Evolutionary conservation across 257 asterid species (phyloP), one percentile per base, ranked within the genome.

Genomic region (Agastache rugosa): DNA sequence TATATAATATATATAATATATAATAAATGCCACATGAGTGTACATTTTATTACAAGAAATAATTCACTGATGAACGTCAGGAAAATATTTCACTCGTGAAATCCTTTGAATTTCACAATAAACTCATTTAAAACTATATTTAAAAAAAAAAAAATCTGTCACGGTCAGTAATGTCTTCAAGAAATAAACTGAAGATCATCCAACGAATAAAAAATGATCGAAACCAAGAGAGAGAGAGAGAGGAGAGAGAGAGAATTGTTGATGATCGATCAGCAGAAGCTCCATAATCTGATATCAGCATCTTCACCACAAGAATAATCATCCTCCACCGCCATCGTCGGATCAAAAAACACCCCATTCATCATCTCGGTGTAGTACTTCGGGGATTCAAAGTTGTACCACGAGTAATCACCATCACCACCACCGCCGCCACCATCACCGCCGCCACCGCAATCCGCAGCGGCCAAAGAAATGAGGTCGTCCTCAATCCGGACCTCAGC

Each of bases 321-420:
- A 22, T 88, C 90, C 71, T 83, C 87, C 75, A 42, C 45, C 63
- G 45, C 76, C 60, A 78, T 78, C 11, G 68, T 6, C 4, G 93
- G 90, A 83, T 92, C 98, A 74, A 78, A 86, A 75, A 89, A 87
- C 55, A 65, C 65, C 50, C 86, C 96, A 69, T 81, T 69, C 23
- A 88, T 29, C 97, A 91, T 35, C 97, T 90, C 85, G 54, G 87
- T 90, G 10, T 47, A 69, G 81, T 86, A 91, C 88, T 86, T 88
- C 0, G 97, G 97, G 27, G 93, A 87, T 51, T 92, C 97, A 67
- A 92, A 87, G 86, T 77, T 82, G 84, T 83, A 84, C 96, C 96
- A 87, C n/a, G 67, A 15, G 45, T 63, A 59, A 58, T 75, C 77
- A 6, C 37, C 71, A 2, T 51, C 44, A 39, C 44, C 42, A 37